Base-by-base conservation (phyloP, 1,139 yeast species). In the Suhomyces panamericanus region DNA sequence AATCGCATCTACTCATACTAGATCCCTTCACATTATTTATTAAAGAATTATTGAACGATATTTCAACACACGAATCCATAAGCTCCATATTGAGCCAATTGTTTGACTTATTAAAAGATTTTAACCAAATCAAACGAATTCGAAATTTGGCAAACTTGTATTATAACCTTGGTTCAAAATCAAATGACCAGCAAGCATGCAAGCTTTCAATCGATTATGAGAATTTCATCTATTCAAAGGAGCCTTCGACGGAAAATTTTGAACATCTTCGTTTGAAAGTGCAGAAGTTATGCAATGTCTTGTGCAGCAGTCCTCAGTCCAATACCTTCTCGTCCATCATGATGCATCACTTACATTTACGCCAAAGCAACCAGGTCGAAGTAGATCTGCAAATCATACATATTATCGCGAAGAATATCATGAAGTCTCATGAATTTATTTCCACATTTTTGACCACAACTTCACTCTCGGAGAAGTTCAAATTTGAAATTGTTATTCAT, bases 101-200 rank as follows among this genome's bases (percentile, higher is more conserved):
- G n/a, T 59, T 42, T 45, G 30, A 29, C 3, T 49, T 58, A 7
- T 56, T 52, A 33, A 46, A 48, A 12, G 49, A 53, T 17, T 62
- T 58, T 48, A 54, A 55, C 9, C 66, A 66, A 41, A 35, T 43
- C 8, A 67, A 64, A 43, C 51, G 75, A 39, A 55, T 69, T 9
- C 54, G 66, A 43, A 66, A 66, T 47, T 39, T 67, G 4, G 62
- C 71, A 4, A 62, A 63, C 47, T 41, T 67, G 22, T 37, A 48
- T 17, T 53, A 39, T 37, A 47, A 48, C 12, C 10, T 49, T 14
- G 58, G 56, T 2, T 17, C 46, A 32, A 49, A 47, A 35, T 31
- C 37, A 12, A 22, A 32, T 14, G 32, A 41, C 16, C 16, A 38
- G 6, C 11, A 20, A 7, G 42, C 46, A 12, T 58, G 62, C 55